These are phyloP conservation scores for Leishmania tropica DNA, from an alignment of 208 protist genomes.

Conservation along the genomic window DNA sequence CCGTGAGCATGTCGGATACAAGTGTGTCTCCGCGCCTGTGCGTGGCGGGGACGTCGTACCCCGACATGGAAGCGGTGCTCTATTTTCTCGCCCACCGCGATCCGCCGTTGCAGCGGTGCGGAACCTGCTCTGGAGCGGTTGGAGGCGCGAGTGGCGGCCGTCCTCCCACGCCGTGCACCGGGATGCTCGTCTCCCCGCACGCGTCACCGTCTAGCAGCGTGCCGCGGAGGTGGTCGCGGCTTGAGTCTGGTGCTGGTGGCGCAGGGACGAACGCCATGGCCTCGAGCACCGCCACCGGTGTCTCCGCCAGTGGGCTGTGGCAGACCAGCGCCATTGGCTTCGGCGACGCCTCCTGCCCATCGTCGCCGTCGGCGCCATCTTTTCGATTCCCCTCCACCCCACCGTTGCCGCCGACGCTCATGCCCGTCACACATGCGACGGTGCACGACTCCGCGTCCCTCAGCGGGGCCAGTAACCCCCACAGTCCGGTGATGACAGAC, in stretches of 20 bases:
- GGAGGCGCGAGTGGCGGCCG: slow-evolving; percentile 2
- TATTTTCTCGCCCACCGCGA: slow-evolving; percentile 32
- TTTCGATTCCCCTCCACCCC: slow-evolving; percentile 21
- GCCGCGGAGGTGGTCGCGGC: slow-evolving; percentile 10
- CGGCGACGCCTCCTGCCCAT: slow-evolving; percentile 3
- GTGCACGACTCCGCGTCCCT: neutral
- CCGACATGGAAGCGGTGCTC: slow-evolving; percentile 26
- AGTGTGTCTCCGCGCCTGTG: slow-evolving; percentile 13
- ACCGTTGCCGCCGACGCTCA: neutral
- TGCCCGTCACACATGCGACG: neutral
- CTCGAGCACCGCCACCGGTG: neutral
- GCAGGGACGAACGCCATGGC: neutral
- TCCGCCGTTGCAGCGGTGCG: neutral
- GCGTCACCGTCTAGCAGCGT: neutral
- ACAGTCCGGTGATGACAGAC: slow-evolving; percentile 11
- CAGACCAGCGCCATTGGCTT: slow-evolving; percentile 11
- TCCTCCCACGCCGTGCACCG: slow-evolving; percentile 15
- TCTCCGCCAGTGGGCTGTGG: slow-evolving; percentile 11
- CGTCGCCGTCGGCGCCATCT: neutral
- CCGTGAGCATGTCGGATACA: neutral
- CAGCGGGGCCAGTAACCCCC: neutral
- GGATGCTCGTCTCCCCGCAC: neutral
- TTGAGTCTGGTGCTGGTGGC: neutral
- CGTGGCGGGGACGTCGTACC: slow-evolving; percentile 21
- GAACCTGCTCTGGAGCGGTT: neutral